These are phyloP conservation scores for Emmonsia crescens DNA, from an alignment of 2,329 filamentous ascomycete species.

Conservation along the genomic window DNA sequence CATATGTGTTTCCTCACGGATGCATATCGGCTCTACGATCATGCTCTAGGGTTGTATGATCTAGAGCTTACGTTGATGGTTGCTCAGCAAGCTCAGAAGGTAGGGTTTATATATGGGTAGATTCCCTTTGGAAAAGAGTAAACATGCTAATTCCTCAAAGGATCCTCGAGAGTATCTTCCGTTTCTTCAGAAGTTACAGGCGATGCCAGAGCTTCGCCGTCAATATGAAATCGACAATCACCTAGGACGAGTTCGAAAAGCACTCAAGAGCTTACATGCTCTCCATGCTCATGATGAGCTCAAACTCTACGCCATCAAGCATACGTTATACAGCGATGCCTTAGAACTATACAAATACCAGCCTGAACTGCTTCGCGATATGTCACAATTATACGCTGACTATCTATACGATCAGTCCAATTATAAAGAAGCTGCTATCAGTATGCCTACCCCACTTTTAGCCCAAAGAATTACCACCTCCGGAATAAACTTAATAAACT, in stretches of 20 bases:
- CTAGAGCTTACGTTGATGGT: constrained; percentile 81
- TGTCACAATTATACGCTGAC: constrained; percentile 70
- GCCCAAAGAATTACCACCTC: background rate
- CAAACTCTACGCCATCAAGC: constrained; percentile 64
- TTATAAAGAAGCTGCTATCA: constrained; percentile 74
- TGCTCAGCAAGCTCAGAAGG: constrained; percentile 86
- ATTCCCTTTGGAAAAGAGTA: background rate
- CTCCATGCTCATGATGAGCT: constrained; percentile 68
- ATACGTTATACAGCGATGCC: constrained; percentile 66
- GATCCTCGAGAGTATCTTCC: constrained; percentile 93
- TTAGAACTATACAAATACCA: constrained; percentile 80
- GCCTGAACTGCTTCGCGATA: constrained; percentile 48
- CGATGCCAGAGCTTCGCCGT: constrained; percentile 57
- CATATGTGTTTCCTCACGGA: constrained; percentile 97
- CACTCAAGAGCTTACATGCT: constrained; percentile 62
- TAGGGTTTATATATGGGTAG: constrained; percentile 16
- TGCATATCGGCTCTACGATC: constrained; percentile 81
- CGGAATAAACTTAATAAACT: background rate
- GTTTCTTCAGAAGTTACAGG: constrained; percentile 79
- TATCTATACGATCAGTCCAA: constrained; percentile 64
- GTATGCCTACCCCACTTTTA: constrained; percentile 18
- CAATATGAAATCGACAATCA: constrained; percentile 84
- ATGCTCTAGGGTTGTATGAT: constrained; percentile 82
- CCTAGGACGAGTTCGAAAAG: constrained; percentile 64
- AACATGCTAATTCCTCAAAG: constrained; percentile 15